Evolutionary conservation across 2,329 filamentous ascomycete genomes (phyloP).

Genomic region (Keithomyces neogunnii): DNA sequence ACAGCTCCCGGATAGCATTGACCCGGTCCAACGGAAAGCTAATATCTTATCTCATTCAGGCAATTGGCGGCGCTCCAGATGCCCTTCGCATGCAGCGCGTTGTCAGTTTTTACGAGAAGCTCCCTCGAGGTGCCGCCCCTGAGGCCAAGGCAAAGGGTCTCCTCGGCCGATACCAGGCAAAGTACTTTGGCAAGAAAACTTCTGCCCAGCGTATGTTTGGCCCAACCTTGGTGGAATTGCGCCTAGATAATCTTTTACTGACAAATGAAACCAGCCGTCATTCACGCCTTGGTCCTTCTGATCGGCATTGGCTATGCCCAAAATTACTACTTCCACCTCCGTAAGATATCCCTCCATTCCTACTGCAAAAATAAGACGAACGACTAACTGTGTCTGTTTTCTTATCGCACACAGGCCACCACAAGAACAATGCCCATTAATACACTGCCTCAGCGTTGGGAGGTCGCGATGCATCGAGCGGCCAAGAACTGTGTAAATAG

Average conservation of each 20-base stretch:
- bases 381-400: background rate
- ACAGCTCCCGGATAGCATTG: background rate
- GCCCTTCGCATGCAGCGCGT: conserved; percentile 96
- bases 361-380: background rate
- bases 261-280: conserved; percentile 54
- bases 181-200: conserved; percentile 93
- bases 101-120: conserved; percentile 97
- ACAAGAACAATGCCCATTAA: conserved; percentile 99
- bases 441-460: conserved; percentile 9
- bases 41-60: conserved; percentile 45
- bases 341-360: conserved; percentile 49
- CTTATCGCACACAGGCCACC: conserved; percentile 62
- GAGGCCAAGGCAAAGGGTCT: conserved; percentile 74
- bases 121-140: conserved; percentile 86
- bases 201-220: conserved; percentile 69
- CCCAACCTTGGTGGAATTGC: conserved; percentile 15
- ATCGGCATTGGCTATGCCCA: conserved; percentile 84
- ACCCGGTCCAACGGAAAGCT: conserved; percentile 18
- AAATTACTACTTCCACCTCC: conserved; percentile 99
- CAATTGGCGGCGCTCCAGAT: conserved; percentile 89
- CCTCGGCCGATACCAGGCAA: conserved; percentile 78
- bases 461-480: background rate
- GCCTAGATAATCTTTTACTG: conserved; percentile 8
- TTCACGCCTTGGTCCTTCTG: conserved; percentile 75
- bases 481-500: conserved; percentile 33